Percentiles rank a stretch among this genome's conserved stretches.
Conservation (phyloP, 768 basidiomycete genomes). For the Rhizopogon vinicolor region DNA sequence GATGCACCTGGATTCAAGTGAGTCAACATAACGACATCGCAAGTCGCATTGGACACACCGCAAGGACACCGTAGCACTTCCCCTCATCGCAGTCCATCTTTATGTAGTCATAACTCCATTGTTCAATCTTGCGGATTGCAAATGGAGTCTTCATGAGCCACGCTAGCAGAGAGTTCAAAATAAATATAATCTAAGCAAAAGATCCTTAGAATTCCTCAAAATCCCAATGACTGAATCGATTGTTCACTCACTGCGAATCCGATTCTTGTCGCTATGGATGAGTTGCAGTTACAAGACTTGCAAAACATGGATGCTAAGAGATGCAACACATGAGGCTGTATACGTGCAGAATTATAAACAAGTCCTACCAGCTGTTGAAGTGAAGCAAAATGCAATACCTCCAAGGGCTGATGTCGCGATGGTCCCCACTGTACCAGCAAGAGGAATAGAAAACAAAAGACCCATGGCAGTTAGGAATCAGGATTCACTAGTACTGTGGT, state of each 20-base stretch:
- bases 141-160: slow-evolving; percentile 95
- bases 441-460: slow-evolving; percentile 64
- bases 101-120: slow-evolving; percentile 94
- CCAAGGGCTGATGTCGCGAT: slow-evolving; percentile 82
- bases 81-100: slow-evolving; percentile 95
- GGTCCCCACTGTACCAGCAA: slow-evolving; percentile 62
- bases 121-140: slow-evolving; percentile 82
- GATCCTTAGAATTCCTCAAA: not conserved
- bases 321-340: slow-evolving; percentile 1
- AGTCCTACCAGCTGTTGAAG: slow-evolving; percentile 72
- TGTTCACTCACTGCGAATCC: slow-evolving; percentile 75
- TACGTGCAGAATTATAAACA: slow-evolving; percentile 7
- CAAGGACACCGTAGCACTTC: slow-evolving; percentile 94
- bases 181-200: slow-evolving; percentile 80
- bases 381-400: slow-evolving; percentile 81
- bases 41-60: slow-evolving; percentile 48
- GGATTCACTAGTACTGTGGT: not conserved
- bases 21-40: slow-evolving; percentile 3
- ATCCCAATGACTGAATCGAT: no score
- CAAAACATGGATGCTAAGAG: slow-evolving; percentile 85
- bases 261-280: slow-evolving; percentile 94
- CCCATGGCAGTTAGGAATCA: slow-evolving; percentile 49
- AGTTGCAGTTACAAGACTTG: slow-evolving; percentile 99
- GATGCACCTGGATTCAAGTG: slow-evolving; percentile 61
- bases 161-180: slow-evolving; percentile 90